Evolutionary conservation across 192 early-diverging fungal genomes (phyloP), one percentile per base, ranked within the genome.

Genomic region (Coemansia sp.): DNA sequence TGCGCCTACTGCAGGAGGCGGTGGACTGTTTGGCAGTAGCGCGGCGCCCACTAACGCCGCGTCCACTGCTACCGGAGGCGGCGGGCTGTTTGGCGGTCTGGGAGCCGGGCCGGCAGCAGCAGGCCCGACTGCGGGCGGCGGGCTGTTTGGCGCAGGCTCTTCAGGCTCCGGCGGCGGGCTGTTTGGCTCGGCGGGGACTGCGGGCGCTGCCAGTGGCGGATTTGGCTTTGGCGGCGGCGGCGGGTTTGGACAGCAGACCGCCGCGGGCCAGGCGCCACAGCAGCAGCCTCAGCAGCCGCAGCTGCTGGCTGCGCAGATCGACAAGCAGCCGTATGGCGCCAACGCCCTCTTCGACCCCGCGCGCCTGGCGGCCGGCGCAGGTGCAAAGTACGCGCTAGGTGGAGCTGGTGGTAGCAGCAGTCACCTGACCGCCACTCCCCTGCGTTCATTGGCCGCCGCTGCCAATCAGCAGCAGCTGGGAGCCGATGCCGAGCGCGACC

Each of bases 251-350:
- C 53, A 60, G 11, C 51, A 45, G 17, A 25, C 25, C 33, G 39
- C 68, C n/a, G 38, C 59, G n/a, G 51, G 59, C 10, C 21, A 51
- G 49, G 31, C 38, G 22, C 30, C 37, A 8, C 47, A 51, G 42
- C 56, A 58, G 53, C 67, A 58, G 25, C 23, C 17, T 63, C 79
- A 32, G 65, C 68, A 46, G 65, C 35, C 30, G 35, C 60, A 51
- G 45, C 27, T 50, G 31, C 60, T 94, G 19, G 72, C 82, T 9
- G 92, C 93, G 4, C 78, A 81, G 18, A 86, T 97, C 47, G 91
- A 93, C 50, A 75, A 80, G 46, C 87, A 90, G 58, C 92, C 93
- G 8, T 97, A 95, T 65, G 95, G 95, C 22, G 72, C 75, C 36
- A 92, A 85, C 43, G 85, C 91, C 29, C 74, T 97, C 26, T 92